Evolutionary conservation across 768 basidiomycete genomes (phyloP), one percentile per base, ranked within the genome.

Genomic region (Boletus vinaceobasis): DNA sequence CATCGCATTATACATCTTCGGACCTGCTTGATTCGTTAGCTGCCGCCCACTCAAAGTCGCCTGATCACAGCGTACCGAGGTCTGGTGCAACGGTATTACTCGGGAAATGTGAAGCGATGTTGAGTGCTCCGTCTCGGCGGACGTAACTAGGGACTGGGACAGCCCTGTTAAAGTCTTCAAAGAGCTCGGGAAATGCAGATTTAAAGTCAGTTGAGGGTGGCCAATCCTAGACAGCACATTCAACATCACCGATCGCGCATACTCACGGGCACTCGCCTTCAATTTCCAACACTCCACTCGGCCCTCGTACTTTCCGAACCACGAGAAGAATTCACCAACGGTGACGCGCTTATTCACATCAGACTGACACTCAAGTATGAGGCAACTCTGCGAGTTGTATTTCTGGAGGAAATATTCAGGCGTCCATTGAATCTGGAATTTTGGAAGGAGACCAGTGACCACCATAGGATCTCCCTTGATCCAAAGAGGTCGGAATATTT

Each of bases 1-100:
- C 74, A 92, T 85, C 0, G 93, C 90, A 59, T 92, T 94, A 72
- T 97, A 97, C 90, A 95, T 89, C 73, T 96, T 97, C 1, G 94
- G 94, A 4, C 93, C 92, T 86, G 68, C 39, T 61, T 63, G 19
- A 62, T 43, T 42, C 10, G 43, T 66, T 19, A 66, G 52, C 43
- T 14, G 40, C 40, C 19, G 26, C 36, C 2, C 17, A 39, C 21
- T 37, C 40, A 2, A 40, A 29, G 14, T 13, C 27, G 23, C 35
- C 14, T 2, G 21, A 37, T 50, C n/a, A 49, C 14, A 51, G 32
- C 81, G 44, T 63, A 90, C 88, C 86, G 13, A 93, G 78, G 66
- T 93, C 93, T 17, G 91, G 91, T 29, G 81, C 83, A 50, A 93
- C 72, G 0, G 85, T 83, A 61, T 91, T 91, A 13, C 75, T 72